Evolutionary conservation across 176 grass and related monocot species (phyloP).

Genomic region (Secale cereale): DNA sequence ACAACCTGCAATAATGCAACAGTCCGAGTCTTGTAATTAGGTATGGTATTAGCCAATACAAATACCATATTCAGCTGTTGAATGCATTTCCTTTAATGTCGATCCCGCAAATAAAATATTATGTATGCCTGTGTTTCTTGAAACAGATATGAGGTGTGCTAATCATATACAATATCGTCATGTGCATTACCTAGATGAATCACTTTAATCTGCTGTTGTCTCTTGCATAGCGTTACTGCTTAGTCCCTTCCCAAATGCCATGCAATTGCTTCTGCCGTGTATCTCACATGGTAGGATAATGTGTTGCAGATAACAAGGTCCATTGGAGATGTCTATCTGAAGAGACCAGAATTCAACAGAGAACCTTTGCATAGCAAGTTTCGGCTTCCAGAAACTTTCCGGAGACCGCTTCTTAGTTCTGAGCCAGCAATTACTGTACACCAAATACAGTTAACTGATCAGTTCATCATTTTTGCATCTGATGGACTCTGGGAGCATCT

Average conservation of each 20-base stretch:
- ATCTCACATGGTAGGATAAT: conserved; percentile 21
- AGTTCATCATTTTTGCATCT: conserved; percentile 92
- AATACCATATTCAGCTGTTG: background rate
- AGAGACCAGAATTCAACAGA: conserved; percentile 79
- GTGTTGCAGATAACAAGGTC: conserved; percentile 80
- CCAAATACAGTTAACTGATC: conserved; percentile 60
- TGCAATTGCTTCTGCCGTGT: background rate
- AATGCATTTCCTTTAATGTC: background rate
- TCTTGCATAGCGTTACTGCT: background rate
- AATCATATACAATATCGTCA: background rate
- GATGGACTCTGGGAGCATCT: conserved; percentile 98
- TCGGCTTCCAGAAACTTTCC: conserved; percentile 58
- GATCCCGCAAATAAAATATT: background rate
- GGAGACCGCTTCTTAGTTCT: conserved; percentile 66
- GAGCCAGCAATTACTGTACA: conserved; percentile 76
- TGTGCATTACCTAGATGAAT: background rate
- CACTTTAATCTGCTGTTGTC: background rate
- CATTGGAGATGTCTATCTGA: conserved; percentile 93
- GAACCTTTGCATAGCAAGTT: conserved; percentile 72
- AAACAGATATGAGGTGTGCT: background rate
- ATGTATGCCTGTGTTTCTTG: background rate
- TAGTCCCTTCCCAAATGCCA: background rate
- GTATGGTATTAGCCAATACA: background rate
- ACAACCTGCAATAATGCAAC: background rate
- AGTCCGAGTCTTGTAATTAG: conserved; percentile 5